Evolutionary conservation across 495 filamentous ascomycete genomes (phyloP), one percentile per base, ranked within the genome.

Genomic region (Tetracladium setigerum): DNA sequence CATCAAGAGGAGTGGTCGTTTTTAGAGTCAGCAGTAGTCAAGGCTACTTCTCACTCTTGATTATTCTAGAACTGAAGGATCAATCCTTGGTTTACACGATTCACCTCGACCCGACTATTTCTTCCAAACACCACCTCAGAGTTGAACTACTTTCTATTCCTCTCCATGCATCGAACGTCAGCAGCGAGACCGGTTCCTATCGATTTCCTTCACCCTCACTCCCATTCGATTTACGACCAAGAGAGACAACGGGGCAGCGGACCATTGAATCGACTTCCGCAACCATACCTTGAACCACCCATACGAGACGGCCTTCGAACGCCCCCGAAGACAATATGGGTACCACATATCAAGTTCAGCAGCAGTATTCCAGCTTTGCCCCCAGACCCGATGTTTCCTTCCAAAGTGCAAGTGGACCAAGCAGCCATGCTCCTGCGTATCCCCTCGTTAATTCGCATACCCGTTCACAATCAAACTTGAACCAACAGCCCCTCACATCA

Each of bases 271-370:
- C 11, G 41, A 22, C 19, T 48, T n/a, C 37, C 44, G 30, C 47
- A 52, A 41, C 36, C 43, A 13, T 54, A 58, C 30, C 45, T 53
- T n/a, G 52, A 56, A 53, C 41, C 56, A 13, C 55, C 55, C 4
- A 30, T 50, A 15, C 38, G 50, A 36, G 56, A 51, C 46, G 70
- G 72, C 43, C 67, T 77, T 49, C 69, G 58, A 52, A 75, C 73
- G 46, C 75, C 73, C 73, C 74, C 7, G 53, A 60, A 45, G 72
- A 76, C 47, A 55, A 57, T 55, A 65, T 66, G 41, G 74, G 73
- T 61, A 73, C 61, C 44, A 67, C 72, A 44, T 60, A 71, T 18
- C 74, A 71, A 47, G 68, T 74, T 31, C 55, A 69, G 48, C 57
- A 62, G 33, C 58, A 55, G 41, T 49, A 62, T 64, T 46, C 60